phyloP scores from a whole-genome alignment of 2,329 filamentous ascomycete genomes.

The Alternaria sp. region DNA sequence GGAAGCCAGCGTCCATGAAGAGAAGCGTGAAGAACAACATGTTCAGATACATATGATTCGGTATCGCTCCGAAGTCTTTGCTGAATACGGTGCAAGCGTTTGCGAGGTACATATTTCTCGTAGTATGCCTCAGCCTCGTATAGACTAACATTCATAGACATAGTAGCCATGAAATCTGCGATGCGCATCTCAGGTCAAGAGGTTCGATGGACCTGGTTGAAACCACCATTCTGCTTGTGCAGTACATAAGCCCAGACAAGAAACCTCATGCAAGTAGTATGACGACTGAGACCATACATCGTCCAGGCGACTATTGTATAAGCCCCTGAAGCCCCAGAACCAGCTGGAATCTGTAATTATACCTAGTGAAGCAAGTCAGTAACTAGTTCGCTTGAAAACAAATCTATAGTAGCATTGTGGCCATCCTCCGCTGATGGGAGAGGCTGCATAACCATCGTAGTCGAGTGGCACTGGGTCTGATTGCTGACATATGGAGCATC shows the following conservation, averaged over 20 bases:
- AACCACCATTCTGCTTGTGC: not conserved
- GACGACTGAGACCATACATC: not conserved
- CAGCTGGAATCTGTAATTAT: not conserved
- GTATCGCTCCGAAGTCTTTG: not conserved
- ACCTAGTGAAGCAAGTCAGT: not conserved
- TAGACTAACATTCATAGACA: not conserved
- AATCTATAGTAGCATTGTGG: not conserved
- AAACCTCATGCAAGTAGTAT: not conserved
- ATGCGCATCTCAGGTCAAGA: not conserved
- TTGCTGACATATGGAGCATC: not conserved
- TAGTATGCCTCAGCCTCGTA: not conserved
- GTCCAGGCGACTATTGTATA: not conserved
- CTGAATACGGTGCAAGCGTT: not conserved
- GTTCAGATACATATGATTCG: constrained; percentile 70
- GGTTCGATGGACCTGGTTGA: not conserved
- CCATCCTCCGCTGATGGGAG: not conserved
- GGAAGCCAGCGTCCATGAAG: constrained; percentile 76
- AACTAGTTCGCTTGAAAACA: not conserved
- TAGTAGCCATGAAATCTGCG: no score
- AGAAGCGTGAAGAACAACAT: constrained; percentile 77
- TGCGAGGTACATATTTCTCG: not conserved
- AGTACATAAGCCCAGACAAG: not conserved
- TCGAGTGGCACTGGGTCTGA: not conserved
- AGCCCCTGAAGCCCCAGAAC: not conserved
- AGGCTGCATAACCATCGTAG: not conserved